Base-by-base conservation (phyloP, 371 early-diverging fungal species). In the Basidiobolus meristosporus region DNA sequence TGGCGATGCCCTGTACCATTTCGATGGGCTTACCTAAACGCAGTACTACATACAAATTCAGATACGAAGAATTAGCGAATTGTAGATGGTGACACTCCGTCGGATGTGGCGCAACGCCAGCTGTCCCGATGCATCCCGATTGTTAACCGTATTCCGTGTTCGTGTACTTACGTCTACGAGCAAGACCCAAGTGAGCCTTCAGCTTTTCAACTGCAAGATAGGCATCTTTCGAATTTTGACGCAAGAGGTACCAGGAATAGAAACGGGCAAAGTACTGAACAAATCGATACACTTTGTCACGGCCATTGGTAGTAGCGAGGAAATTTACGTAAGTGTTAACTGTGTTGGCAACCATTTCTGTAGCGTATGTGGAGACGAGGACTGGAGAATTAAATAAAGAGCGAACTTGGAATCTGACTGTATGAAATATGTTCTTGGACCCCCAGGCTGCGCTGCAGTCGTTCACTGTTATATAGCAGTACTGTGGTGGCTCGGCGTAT, bases 261-360 rank as follows among this genome's bases (percentile, higher is more conserved):
- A 75, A 68, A 9, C 80, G 70, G 2, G 78, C 65, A 55, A 80
- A 70, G 59, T 82, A 82, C 51, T 84, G 85, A 0, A 79, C 63
- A 10, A 67, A 42, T 37, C 84, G 63, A 50, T 77, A 83, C 1
- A 64, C 43, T 50, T 85, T 84, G 55, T 84, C 85, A 40, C 85
- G 71, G 29, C 83, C 85, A 0, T 58, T 62, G 4, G 79, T 77
- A 7, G 72, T 71, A 36, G 51, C 58, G 7, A 72, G 32, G n/a
- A 34, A 34, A n/a, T n/a, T n/a, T n/a, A n/a, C n/a, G n/a, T n/a
- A n/a, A n/a, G n/a, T n/a, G n/a, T n/a, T n/a, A n/a, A n/a, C n/a
- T n/a, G n/a, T n/a, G n/a, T n/a, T n/a, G n/a, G n/a, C n/a, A n/a
- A n/a, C n/a, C n/a, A n/a, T n/a, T n/a, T n/a, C n/a, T n/a, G n/a